Conservation (phyloP, 2,329 filamentous ascomycete species). For the Fusarium musae region DNA sequence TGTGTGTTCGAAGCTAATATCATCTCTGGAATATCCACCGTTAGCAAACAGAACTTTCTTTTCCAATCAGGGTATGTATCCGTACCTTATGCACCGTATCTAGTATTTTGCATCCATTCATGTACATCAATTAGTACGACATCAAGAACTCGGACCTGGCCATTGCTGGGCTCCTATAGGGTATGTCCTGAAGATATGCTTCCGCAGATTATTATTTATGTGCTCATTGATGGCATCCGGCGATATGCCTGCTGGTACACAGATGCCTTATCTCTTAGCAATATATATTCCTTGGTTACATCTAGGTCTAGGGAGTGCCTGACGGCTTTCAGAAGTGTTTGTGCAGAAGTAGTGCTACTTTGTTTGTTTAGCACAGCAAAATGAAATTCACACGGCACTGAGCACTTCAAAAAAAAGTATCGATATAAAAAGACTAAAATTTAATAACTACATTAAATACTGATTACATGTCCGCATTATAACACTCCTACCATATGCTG, state of each 20-base stretch:
- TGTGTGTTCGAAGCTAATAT: not conserved
- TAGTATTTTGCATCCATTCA: not conserved
- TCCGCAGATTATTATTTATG: no score
- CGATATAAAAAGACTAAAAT: not conserved
- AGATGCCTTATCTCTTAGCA: not conserved
- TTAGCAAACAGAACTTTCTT: not conserved
- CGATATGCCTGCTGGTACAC: not conserved
- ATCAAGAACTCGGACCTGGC: not conserved
- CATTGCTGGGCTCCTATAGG: not conserved
- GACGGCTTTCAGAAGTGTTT: not conserved
- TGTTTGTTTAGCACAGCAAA: no score
- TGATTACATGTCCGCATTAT: slow-evolving; percentile 20
- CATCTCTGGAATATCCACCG: not conserved
- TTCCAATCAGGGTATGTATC: not conserved
- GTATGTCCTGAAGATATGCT: not conserved
- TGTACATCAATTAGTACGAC: not conserved
- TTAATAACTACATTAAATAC: slow-evolving; percentile 26
- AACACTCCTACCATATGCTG: not conserved
- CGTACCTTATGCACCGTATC: not conserved
- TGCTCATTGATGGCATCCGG: not conserved
- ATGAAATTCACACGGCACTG: not conserved
- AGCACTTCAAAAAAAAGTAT: not conserved
- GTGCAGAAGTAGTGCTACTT: not conserved
- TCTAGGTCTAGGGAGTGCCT: not conserved
- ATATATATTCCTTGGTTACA: not conserved